Conservation (phyloP, 495 filamentous ascomycete species). For the Xylaria grammica region DNA sequence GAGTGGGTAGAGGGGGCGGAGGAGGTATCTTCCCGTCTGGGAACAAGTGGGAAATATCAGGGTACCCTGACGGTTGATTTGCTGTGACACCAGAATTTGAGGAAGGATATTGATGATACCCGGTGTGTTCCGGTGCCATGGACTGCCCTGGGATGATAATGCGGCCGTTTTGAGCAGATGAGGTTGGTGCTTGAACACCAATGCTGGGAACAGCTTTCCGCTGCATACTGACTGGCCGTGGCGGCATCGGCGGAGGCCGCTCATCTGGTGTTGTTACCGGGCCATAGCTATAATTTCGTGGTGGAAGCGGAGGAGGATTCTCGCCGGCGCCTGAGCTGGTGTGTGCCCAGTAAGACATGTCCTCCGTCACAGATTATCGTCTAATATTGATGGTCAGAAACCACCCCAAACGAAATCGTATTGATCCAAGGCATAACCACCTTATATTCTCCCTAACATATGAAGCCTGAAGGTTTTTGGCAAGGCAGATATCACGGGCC, state of each 20-base stretch:
- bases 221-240: neutral
- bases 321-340: neutral
- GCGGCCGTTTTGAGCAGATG: neutral
- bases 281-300: slow-evolving; percentile 1
- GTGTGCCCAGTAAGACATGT: slow-evolving; percentile 13
- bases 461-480: neutral
- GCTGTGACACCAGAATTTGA: neutral
- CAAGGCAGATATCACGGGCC: neutral
- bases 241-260: slow-evolving; percentile 13
- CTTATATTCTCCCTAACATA: neutral
- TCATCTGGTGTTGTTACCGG: neutral
- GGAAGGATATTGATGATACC: neutral
- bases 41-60: slow-evolving; percentile 4
- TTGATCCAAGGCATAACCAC: neutral
- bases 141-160: neutral
- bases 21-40: slow-evolving; percentile 13
- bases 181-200: neutral
- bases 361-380: neutral
- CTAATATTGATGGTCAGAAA: neutral
- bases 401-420: neutral
- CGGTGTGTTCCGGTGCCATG: neutral
- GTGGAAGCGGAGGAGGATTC: slow-evolving; percentile 16
- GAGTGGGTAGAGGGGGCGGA: neutral
- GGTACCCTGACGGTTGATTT: slow-evolving; percentile 1
- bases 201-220: neutral